These are phyloP conservation scores for Colletotrichum tofieldiae DNA, from an alignment of 2,329 filamentous ascomycete species.

Conservation along the genomic window DNA sequence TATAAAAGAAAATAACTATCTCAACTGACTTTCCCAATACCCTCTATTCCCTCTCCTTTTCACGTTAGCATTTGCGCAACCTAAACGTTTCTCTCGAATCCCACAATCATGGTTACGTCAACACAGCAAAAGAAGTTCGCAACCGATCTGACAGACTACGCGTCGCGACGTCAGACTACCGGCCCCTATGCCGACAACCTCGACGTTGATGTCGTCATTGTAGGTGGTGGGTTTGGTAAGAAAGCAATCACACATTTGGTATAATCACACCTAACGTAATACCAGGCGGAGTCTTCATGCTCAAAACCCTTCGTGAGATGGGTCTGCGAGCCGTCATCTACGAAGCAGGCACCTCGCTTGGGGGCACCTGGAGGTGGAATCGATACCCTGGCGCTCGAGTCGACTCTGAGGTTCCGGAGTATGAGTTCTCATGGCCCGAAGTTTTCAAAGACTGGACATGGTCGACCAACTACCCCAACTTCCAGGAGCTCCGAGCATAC, in stretches of 20 bases:
- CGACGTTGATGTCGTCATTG: constrained; percentile 61
- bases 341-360: constrained; percentile 66
- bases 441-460: constrained; percentile 72
- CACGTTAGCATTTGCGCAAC: neutral
- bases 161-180: constrained; percentile 47
- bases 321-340: constrained; percentile 65
- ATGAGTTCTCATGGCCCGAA: constrained; percentile 68
- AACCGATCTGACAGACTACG: constrained; percentile 58
- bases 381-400: constrained; percentile 69
- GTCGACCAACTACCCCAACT: constrained; percentile 66
- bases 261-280: constrained; percentile 12
- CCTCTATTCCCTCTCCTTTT: too few relatives aligned
- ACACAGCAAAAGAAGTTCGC: constrained; percentile 55
- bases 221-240: constrained; percentile 60
- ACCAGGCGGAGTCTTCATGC: constrained; percentile 61
- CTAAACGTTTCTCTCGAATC: neutral
- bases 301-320: constrained; percentile 66
- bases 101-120: constrained; percentile 44
- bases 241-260: neutral
- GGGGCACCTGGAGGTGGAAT: constrained; percentile 72
- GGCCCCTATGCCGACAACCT: constrained; percentile 61
- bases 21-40: neutral
- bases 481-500: constrained; percentile 68
- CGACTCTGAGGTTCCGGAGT: constrained; percentile 68
- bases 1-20: neutral